Conservation (phyloP, 2,329 filamentous ascomycete species). For the Botrytis porri region DNA sequence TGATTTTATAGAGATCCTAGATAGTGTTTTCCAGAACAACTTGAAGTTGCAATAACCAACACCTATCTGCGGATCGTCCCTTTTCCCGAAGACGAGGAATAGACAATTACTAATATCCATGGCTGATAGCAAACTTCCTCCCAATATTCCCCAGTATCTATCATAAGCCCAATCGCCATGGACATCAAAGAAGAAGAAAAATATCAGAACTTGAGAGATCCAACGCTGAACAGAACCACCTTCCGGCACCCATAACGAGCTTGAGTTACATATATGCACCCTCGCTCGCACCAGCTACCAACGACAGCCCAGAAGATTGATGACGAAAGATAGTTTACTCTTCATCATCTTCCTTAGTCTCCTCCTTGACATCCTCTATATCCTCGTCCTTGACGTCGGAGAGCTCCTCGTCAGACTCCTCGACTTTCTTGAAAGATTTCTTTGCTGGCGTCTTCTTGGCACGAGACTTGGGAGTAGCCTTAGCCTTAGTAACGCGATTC, state of each 20-base stretch:
- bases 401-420: conserved; percentile 9
- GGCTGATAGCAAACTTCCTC: not conserved
- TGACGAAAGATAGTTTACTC: not conserved
- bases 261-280: not conserved
- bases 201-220: not conserved
- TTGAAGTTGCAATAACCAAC: not conserved
- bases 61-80: not conserved
- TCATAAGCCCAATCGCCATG: not conserved
- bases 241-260: not conserved
- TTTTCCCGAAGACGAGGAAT: not conserved
- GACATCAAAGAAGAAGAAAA: not conserved
- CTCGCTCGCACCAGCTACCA: not conserved
- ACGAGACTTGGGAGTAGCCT: conserved; percentile 10
- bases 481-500: conserved; percentile 22
- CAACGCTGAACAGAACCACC: conserved; percentile 7
- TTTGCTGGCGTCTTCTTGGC: conserved; percentile 24
- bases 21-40: conserved; percentile 6
- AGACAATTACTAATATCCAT: conserved; percentile 3
- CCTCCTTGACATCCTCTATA: not conserved
- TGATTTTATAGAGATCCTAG: not conserved
- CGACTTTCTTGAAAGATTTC: conserved; percentile 22
- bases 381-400: conserved; percentile 11
- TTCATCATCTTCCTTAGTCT: not conserved
- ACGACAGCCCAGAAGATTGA: not conserved
- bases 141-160: not conserved